These are phyloP conservation scores for grape (Vitis vinifera) DNA, from an alignment of 164 flowering plant species.

Conservation along the genomic window DNA sequence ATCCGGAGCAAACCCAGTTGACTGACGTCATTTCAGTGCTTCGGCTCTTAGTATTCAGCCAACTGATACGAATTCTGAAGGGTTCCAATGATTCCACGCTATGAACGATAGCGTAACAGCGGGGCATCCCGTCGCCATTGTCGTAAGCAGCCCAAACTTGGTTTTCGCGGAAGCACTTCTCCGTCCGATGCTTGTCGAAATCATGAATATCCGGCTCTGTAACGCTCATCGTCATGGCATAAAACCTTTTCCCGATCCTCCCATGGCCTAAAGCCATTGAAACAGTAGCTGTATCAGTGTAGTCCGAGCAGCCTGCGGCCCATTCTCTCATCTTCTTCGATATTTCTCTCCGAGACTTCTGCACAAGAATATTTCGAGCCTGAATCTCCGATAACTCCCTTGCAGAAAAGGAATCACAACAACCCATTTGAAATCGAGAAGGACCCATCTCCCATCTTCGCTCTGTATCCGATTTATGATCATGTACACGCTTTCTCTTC, in stretches of 20 bases:
- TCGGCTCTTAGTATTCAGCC: too few species aligned
- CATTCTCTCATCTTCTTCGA: slow-evolving; percentile 19
- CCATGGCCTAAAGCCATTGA: background rate
- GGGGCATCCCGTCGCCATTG: background rate
- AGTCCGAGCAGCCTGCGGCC: background rate
- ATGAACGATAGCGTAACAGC: too few species aligned
- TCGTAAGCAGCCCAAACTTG: slow-evolving; percentile 65
- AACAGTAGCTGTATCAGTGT: background rate
- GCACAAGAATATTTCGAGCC: slow-evolving; percentile 16
- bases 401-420: background rate
- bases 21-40: too few species aligned
- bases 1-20: too few species aligned
- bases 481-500: too few species aligned
- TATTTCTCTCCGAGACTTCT: slow-evolving; percentile 24
- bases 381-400: slow-evolving; percentile 19
- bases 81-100: too few species aligned
- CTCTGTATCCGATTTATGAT: too few species aligned
- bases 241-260: slow-evolving; percentile 5
- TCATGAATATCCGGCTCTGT: slow-evolving; percentile 53
- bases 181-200: slow-evolving; percentile 48
- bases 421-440: too few species aligned
- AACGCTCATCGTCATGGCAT: slow-evolving; percentile 30
- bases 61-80: too few species aligned
- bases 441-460: too few species aligned
- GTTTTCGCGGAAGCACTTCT: slow-evolving; percentile 32